Evolutionary conservation across 2,329 filamentous ascomycete genomes (phyloP).

Genomic region (Chaetomium sp.): DNA sequence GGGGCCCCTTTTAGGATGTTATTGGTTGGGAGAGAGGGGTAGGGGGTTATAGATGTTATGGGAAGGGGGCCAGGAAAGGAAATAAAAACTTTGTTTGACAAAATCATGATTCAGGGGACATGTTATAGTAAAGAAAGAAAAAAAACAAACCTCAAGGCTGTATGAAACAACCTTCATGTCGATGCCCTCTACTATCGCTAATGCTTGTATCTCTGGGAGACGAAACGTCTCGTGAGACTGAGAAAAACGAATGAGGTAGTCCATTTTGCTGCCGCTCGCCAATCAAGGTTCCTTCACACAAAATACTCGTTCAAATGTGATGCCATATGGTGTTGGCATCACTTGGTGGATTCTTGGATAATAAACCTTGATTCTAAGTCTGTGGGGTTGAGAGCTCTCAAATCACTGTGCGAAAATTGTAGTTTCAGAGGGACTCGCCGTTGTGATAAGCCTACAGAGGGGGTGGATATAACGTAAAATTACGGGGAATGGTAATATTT

Average conservation of each 20-base stretch:
- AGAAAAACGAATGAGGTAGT: conserved; percentile 83
- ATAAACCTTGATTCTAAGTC: too few species aligned
- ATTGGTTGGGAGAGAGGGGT: conserved; percentile 2
- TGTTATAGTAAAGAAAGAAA: background rate
- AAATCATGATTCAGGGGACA: background rate
- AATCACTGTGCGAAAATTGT: too few species aligned
- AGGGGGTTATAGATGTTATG: conserved; percentile 7
- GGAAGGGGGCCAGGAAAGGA: background rate
- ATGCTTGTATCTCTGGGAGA: conserved; percentile 71
- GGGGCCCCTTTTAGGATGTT: conserved; percentile 17
- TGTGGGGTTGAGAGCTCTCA: too few species aligned
- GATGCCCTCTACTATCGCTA: conserved; percentile 63
- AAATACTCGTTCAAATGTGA: too few species aligned
- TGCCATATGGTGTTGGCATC: too few species aligned
- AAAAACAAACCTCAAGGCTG: conserved; percentile 57
- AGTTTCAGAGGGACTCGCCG: too few species aligned
- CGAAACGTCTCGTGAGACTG: conserved; percentile 91
- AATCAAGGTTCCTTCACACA: background rate
- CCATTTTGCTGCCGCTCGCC: conserved; percentile 34
- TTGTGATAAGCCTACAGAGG: background rate
- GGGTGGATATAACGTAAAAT: conserved; percentile 6
- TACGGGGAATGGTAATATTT: background rate
- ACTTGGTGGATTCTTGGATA: too few species aligned
- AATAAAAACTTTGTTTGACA: background rate
- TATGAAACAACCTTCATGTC: conserved; percentile 71